Conservation (phyloP, 768 basidiomycete genomes). For the Dentipellis fragilis region DNA sequence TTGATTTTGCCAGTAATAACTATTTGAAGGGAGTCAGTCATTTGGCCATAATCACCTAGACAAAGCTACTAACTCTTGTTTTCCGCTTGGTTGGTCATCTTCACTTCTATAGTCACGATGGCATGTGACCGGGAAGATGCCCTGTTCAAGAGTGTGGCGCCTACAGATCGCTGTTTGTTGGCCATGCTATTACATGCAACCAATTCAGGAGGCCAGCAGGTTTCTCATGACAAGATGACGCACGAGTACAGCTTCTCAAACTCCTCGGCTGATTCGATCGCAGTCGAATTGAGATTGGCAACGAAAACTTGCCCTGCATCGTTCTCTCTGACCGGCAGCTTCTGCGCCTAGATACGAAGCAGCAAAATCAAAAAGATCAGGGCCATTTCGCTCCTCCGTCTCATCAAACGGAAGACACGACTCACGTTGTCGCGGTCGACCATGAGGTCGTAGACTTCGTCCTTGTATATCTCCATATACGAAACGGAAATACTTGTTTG, state of each 20-base stretch:
- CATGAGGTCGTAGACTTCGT: constrained; percentile 83
- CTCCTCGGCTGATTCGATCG: constrained; percentile 32
- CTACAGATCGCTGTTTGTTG: constrained; percentile 70
- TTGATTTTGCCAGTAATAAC: constrained; percentile 72
- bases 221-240: constrained; percentile 12
- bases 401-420: constrained; percentile 2
- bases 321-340: constrained; percentile 47
- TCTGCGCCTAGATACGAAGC: constrained; percentile 30
- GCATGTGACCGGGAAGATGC: constrained; percentile 87
- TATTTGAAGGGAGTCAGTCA: constrained; percentile 16
- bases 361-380: background rate
- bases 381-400: background rate
- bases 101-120: constrained; percentile 65
- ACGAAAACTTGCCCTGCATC: constrained; percentile 43
- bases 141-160: constrained; percentile 77
- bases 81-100: constrained; percentile 40
- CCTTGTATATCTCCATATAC: constrained; percentile 89
- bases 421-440: constrained; percentile 59
- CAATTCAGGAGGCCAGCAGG: background rate
- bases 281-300: constrained; percentile 34
- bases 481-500: constrained; percentile 46
- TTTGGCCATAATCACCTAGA: background rate
- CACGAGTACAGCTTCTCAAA: constrained; percentile 39
- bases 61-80: constrained; percentile 38
- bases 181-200: constrained; percentile 40